phyloP scores from a whole-genome alignment of 805 yeast species.

The Ogataea naganishii region DNA sequence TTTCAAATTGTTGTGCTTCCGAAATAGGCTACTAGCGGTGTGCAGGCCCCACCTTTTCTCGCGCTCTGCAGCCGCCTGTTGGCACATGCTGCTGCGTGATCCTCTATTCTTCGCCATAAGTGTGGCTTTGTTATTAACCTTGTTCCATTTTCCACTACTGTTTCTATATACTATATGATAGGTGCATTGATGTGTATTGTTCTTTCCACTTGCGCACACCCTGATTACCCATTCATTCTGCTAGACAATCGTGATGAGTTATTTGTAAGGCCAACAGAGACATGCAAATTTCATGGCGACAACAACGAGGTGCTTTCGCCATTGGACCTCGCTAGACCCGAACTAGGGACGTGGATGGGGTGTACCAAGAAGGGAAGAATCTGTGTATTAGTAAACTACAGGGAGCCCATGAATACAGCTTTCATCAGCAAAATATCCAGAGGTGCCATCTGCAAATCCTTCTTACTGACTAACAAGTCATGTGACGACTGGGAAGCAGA shows the following conservation, averaged over 20 bases:
- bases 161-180: too few relatives aligned
- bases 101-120: too few relatives aligned
- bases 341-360: slow-evolving; percentile 92
- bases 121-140: too few relatives aligned
- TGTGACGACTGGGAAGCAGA: slow-evolving; percentile 39
- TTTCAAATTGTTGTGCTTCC: too few relatives aligned
- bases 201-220: slow-evolving; percentile 57
- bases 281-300: slow-evolving; percentile 32
- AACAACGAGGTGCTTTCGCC: slow-evolving; percentile 47
- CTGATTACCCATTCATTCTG: slow-evolving; percentile 65
- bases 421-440: slow-evolving; percentile 26
- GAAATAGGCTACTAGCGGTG: too few relatives aligned
- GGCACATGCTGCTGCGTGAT: too few relatives aligned
- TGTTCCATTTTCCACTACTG: too few relatives aligned
- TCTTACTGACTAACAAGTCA: slow-evolving; percentile 20
- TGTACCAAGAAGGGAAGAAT: slow-evolving; percentile 43
- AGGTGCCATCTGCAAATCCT: slow-evolving; percentile 35
- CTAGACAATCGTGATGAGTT: slow-evolving; percentile 86
- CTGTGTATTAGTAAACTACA: slow-evolving; percentile 69
- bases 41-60: too few relatives aligned
- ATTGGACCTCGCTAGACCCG: slow-evolving; percentile 59
- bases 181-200: slow-evolving; percentile 95
- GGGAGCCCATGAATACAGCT: slow-evolving; percentile 33
- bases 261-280: slow-evolving; percentile 61
- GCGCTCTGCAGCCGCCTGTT: too few relatives aligned